Evolutionary conservation across 495 filamentous ascomycete species (phyloP).

Genomic region (Rostrohypoxylon terebratum): DNA sequence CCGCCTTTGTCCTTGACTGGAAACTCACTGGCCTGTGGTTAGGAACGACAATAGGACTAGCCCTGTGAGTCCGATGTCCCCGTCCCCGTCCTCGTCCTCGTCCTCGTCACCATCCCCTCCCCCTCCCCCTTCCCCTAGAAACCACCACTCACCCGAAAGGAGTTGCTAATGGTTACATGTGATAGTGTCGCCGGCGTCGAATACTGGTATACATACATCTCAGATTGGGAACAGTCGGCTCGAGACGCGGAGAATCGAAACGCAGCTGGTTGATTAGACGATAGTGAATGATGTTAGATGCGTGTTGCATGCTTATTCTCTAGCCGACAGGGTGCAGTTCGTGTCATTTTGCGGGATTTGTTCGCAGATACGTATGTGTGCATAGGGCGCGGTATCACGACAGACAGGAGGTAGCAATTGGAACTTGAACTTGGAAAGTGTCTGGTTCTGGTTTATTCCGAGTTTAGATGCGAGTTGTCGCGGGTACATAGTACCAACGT

Average conservation of each 20-base stretch:
- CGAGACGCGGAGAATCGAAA: constrained; percentile 79
- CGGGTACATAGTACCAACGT: too few relatives aligned
- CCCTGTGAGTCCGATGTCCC: constrained; percentile 57
- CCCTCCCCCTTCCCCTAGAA: not conserved
- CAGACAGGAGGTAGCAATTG: not conserved
- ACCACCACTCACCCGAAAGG: not conserved
- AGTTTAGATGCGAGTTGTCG: not conserved
- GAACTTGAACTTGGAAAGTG: too few relatives aligned
- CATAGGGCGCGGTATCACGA: not conserved
- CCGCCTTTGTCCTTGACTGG: constrained; percentile 79
- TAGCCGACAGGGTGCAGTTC: not conserved
- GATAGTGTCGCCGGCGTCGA: constrained; percentile 72
- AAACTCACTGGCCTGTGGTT: constrained; percentile 82
- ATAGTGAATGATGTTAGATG: not conserved
- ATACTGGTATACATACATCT: constrained; percentile 70
- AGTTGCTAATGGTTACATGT: constrained; percentile 36
- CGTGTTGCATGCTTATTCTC: not conserved
- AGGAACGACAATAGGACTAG: constrained; percentile 77
- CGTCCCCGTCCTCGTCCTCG: too few relatives aligned
- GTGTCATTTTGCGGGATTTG: constrained; percentile 13
- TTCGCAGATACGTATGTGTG: not conserved
- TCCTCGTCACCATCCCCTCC: too few relatives aligned
- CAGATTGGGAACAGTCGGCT: constrained; percentile 79
- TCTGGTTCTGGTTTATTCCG: not conserved
- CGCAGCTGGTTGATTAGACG: constrained; percentile 59